phyloP scores from a whole-genome alignment of 2,329 filamentous ascomycete species.

The Sarocladium brachiariae region DNA sequence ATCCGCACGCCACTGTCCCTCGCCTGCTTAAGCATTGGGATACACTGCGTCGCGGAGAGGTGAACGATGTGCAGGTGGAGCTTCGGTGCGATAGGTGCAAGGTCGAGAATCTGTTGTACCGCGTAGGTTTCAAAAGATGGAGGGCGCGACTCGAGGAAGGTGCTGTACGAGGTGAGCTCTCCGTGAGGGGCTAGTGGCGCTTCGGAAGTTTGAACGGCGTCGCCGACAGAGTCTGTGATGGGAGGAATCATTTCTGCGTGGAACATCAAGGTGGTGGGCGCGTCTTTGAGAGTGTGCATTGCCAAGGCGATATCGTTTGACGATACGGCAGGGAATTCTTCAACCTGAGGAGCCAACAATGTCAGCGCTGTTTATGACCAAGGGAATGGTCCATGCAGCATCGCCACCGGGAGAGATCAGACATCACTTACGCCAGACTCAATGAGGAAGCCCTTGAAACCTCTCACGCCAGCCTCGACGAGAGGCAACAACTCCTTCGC shows the following conservation, averaged over 20 bases:
- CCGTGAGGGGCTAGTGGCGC: conserved; percentile 66
- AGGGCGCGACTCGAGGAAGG: conserved; percentile 86
- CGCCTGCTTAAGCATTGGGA: conserved; percentile 71
- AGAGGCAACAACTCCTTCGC: conserved; percentile 69
- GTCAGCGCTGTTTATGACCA: conserved; percentile 11
- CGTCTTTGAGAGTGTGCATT: conserved; percentile 72
- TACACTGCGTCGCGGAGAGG: conserved; percentile 80
- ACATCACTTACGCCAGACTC: conserved; percentile 76
- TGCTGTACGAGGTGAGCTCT: conserved; percentile 71
- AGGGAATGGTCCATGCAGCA: conserved; percentile 9
- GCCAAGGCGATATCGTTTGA: conserved; percentile 70
- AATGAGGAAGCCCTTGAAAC: conserved; percentile 97
- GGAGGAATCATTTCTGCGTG: conserved; percentile 98
- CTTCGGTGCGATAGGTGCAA: conserved; percentile 72
- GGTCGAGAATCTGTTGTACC: conserved; percentile 75
- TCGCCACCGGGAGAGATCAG: too few species aligned
- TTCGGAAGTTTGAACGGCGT: conserved; percentile 62
- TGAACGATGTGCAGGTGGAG: conserved; percentile 92
- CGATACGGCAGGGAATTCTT: conserved; percentile 92
- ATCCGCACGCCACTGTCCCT: conserved; percentile 70
- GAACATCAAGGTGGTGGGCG: conserved; percentile 93
- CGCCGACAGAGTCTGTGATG: conserved; percentile 70
- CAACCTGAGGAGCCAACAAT: conserved; percentile 51
- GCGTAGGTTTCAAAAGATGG: conserved; percentile 88
- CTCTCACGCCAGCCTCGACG: conserved; percentile 78